Evolutionary conservation across 2,329 filamentous ascomycete species (phyloP).

Genomic region (Colletotrichum orchidophilum): DNA sequence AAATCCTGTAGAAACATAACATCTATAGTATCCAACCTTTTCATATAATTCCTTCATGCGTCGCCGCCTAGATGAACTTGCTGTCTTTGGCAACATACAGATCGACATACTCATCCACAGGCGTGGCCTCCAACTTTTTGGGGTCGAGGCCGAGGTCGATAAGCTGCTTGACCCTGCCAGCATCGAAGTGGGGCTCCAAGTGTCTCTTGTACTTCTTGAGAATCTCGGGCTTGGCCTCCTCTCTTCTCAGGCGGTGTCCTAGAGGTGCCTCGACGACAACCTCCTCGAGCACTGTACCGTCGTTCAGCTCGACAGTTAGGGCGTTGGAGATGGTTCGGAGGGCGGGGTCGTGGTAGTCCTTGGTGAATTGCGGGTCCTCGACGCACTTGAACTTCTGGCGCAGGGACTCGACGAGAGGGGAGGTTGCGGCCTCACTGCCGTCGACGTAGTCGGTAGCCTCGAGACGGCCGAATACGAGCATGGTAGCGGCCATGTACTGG

Average conservation of each 20-base stretch:
- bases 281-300: conserved; percentile 91
- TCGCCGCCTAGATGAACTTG: conserved; percentile 58
- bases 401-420: conserved; percentile 87
- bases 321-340: conserved; percentile 98
- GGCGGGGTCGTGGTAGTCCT: conserved; percentile 92
- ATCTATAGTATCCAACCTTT: conserved; percentile 25
- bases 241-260: conserved; percentile 87
- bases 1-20: conserved; percentile 3
- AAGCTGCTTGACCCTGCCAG: conserved; percentile 82
- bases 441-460: conserved; percentile 95
- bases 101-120: conserved; percentile 94
- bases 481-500: conserved; percentile 98
- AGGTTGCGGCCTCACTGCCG: conserved; percentile 90
- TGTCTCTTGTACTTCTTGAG: conserved; percentile 96
- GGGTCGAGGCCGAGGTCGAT: conserved; percentile 81
- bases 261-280: conserved; percentile 93
- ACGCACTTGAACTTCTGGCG: conserved; percentile 95
- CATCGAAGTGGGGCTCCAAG: conserved; percentile 82
- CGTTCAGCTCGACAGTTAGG: conserved; percentile 91
- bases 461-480: conserved; percentile 95
- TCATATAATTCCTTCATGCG: background rate
- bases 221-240: conserved; percentile 98
- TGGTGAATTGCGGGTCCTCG: conserved; percentile 93
- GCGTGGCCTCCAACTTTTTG: conserved; percentile 79
- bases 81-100: conserved; percentile 74